Evolutionary conservation across 1,284 basidiomycete species (phyloP), one percentile per base, ranked within the genome.

Genomic region (Ganoderma sp.): DNA sequence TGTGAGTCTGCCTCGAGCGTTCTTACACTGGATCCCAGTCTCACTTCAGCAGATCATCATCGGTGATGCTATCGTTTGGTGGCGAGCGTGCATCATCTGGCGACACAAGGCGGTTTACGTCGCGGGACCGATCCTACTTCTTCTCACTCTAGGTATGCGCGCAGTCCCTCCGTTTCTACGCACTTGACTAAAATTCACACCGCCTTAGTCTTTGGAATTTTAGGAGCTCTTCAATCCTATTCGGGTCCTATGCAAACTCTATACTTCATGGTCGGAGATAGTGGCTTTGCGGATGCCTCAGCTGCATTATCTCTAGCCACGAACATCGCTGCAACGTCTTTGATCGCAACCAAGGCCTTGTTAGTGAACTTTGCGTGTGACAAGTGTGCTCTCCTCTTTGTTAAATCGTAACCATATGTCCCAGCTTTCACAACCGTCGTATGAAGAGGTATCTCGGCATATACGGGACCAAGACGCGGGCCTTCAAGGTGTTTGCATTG

Each of bases 31-130:
- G 25, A 28, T 28, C 25, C 1, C 25, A 28, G 25, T 28, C 25
- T 28, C 25, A 28, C 25, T 28, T 28, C 25, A 3, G 4, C 32
- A 63, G 61, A n/a, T 63, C 14, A 34, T 63, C 12, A 22, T 63
- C 10, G 61, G 61, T 9, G 61, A 63, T 28, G 61, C 61, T 15
- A 37, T 63, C 48, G 61, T 63, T 14, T 63, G 59, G 66, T 66
- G 70, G 61, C 62, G 66, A 3, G 65, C 52, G 14, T 63, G 61
- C 28, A 56, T 66, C n/a, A 60, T 48, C 50, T 41, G 42, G 41
- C 68, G 59, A 17, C 54, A 25, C 34, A 58, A 57, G 22, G 48
- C 22, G 0, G 22, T 28, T 25, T 50, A 22, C 22, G 56, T 17
- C 37, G 43, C 22, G 41, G 32, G 34, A 28, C 25, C 42, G n/a